Evolutionary conservation across 2,329 filamentous ascomycete species (phyloP).

Genomic region (Colletotrichum sp.): DNA sequence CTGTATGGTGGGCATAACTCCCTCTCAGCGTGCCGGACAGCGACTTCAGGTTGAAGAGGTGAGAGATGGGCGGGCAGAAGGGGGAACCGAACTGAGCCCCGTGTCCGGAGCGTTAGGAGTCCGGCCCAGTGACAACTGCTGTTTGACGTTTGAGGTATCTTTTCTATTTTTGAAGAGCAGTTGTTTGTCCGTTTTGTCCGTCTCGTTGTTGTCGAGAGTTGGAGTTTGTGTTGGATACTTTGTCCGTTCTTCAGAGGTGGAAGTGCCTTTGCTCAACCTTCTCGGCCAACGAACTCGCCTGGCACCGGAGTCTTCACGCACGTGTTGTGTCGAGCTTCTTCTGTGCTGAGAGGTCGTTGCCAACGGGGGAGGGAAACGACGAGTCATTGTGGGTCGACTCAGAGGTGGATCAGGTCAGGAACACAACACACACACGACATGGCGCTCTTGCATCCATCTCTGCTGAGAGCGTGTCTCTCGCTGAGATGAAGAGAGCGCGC

Average conservation of each 20-base stretch:
- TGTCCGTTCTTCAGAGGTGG: neutral
- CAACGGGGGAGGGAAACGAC: slow-evolving; percentile 1
- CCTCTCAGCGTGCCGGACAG: neutral
- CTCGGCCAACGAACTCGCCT: neutral
- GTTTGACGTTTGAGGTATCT: neutral
- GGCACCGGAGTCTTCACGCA: neutral
- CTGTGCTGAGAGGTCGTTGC: neutral
- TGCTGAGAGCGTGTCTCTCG: neutral
- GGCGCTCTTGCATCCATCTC: neutral
- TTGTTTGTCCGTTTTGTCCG: neutral
- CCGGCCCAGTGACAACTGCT: neutral
- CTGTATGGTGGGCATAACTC: neutral
- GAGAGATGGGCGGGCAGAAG: neutral
- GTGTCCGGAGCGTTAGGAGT: neutral
- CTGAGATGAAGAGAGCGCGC: neutral
- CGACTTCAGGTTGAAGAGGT: neutral
- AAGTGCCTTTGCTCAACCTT: neutral
- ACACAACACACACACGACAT: neutral
- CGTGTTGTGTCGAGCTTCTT: neutral
- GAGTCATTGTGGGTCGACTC: slow-evolving; percentile 4
- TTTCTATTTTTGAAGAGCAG: neutral
- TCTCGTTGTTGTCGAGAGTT: neutral
- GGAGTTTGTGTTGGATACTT: neutral
- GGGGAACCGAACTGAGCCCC: neutral
- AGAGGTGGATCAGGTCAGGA: neutral